A percentile compares a stretch with the other conserved stretches of the same genome.
Evolutionary conservation across 1,284 basidiomycete genomes (phyloP).

Genomic region (Irpex sp.): DNA sequence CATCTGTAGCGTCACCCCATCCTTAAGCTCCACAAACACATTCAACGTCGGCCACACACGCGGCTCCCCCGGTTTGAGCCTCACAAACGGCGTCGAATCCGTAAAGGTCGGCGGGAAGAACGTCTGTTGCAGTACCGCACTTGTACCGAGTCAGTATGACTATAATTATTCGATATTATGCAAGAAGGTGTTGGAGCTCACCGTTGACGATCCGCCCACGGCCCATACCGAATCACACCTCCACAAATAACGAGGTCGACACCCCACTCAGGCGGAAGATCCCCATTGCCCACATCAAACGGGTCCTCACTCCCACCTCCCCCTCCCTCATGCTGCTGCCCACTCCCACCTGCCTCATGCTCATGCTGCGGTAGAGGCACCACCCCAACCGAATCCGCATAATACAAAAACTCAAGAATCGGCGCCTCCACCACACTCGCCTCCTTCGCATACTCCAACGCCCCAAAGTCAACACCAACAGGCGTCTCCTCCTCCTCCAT

Average conservation of each 20-base stretch:
- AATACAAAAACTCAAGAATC: slow-evolving; percentile 77
- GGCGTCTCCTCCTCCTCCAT: slow-evolving; percentile 51
- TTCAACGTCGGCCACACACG: slow-evolving; percentile 80
- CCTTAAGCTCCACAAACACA: slow-evolving; percentile 76
- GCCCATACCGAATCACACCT: slow-evolving; percentile 80
- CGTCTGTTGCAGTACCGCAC: slow-evolving; percentile 70
- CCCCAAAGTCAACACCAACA: slow-evolving; percentile 49
- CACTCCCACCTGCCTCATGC: slow-evolving; percentile 28
- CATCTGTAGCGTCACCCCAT: slow-evolving; percentile 72
- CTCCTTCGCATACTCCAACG: slow-evolving; percentile 83
- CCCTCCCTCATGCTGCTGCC: background rate
- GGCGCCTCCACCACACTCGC: slow-evolving; percentile 79
- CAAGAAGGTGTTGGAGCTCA: slow-evolving; percentile 24
- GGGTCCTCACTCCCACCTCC: slow-evolving; percentile 25
- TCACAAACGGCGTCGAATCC: slow-evolving; percentile 51
- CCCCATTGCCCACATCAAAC: slow-evolving; percentile 82
- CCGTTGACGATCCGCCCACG: slow-evolving; percentile 93
- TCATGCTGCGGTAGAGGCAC: slow-evolving; percentile 44
- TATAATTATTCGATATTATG: background rate
- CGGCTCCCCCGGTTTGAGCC: slow-evolving; percentile 69
- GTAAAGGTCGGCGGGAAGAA: slow-evolving; percentile 84
- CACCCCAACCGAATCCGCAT: slow-evolving; percentile 71
- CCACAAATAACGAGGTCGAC: slow-evolving; percentile 78
- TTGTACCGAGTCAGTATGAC: slow-evolving; percentile 22
- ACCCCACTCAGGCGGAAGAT: slow-evolving; percentile 88